phyloP scores from a whole-genome alignment of 2,329 filamentous ascomycete genomes.

The Aspergillus fructus region DNA sequence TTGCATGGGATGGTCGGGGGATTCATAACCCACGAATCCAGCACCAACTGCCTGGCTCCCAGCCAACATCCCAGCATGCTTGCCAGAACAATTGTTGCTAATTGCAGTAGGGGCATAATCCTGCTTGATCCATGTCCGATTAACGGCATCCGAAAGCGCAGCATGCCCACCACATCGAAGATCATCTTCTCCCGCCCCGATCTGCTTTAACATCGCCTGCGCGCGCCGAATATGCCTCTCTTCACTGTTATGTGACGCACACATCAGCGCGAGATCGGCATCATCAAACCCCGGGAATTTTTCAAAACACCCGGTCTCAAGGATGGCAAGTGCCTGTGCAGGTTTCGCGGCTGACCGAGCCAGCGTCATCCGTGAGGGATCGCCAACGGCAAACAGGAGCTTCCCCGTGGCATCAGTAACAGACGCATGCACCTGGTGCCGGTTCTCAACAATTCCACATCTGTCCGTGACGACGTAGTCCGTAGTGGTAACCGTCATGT shows the following conservation, averaged over 20 bases:
- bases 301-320: constrained; percentile 44
- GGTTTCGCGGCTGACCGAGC: constrained; percentile 50
- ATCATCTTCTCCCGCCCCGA: constrained; percentile 34
- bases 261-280: constrained; percentile 48
- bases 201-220: constrained; percentile 38
- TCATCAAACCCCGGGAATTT: constrained; percentile 36
- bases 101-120: constrained; percentile 41
- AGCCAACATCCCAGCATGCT: constrained; percentile 50
- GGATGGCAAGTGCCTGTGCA: constrained; percentile 45
- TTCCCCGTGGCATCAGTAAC: constrained; percentile 40
- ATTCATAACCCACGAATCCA: constrained; percentile 36
- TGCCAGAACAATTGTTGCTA: constrained; percentile 51
- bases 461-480: constrained; percentile 38
- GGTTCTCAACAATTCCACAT: constrained; percentile 44
- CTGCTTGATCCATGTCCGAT: constrained; percentile 40
- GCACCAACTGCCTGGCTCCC: constrained; percentile 41
- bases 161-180: constrained; percentile 47
- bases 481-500: not conserved
- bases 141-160: constrained; percentile 35
- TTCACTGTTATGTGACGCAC: constrained; percentile 50
- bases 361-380: constrained; percentile 44
- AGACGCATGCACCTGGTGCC: constrained; percentile 46
- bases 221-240: constrained; percentile 41
- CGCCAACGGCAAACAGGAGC: constrained; percentile 42
- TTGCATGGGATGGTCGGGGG: constrained; percentile 41